phyloP scores from a whole-genome alignment of 257 asterid species.

The Misopates orontium region DNA sequence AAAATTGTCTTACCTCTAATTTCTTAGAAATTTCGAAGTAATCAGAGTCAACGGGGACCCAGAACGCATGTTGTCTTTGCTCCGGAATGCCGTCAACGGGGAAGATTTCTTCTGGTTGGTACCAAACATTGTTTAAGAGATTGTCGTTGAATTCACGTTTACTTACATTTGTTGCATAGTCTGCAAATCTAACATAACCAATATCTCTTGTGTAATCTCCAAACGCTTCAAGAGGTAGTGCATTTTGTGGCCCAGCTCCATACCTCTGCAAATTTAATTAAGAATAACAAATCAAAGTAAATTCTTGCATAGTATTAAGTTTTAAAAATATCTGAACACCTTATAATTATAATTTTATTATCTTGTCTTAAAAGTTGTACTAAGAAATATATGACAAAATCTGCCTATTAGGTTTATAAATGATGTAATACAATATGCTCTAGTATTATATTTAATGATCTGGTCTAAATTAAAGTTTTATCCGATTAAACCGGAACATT shows the following conservation, averaged over 20 bases:
- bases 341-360: too few species aligned
- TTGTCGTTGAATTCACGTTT: slow-evolving; percentile 27
- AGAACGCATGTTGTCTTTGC: slow-evolving; percentile 49
- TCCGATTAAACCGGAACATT: too few species aligned
- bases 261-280: slow-evolving; percentile 39
- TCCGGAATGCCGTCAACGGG: slow-evolving; percentile 53
- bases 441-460: too few species aligned
- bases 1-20: slow-evolving; percentile 35
- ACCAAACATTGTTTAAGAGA: slow-evolving; percentile 54
- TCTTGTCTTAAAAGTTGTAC: too few species aligned
- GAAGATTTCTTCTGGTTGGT: slow-evolving; percentile 59
- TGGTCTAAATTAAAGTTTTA: too few species aligned
- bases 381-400: too few species aligned
- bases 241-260: slow-evolving; percentile 51
- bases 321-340: too few species aligned
- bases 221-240: slow-evolving; percentile 44
- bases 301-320: too few species aligned
- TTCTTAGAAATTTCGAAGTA: slow-evolving; percentile 29
- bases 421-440: too few species aligned
- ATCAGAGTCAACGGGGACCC: slow-evolving; percentile 45
- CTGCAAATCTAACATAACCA: slow-evolving; percentile 38
- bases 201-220: slow-evolving; percentile 56
- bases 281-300: background rate
- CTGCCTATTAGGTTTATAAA: too few species aligned
- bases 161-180: slow-evolving; percentile 30